phyloP scores from a whole-genome alignment of 2,329 filamentous ascomycete species.

The Fusarium anthophilum region DNA sequence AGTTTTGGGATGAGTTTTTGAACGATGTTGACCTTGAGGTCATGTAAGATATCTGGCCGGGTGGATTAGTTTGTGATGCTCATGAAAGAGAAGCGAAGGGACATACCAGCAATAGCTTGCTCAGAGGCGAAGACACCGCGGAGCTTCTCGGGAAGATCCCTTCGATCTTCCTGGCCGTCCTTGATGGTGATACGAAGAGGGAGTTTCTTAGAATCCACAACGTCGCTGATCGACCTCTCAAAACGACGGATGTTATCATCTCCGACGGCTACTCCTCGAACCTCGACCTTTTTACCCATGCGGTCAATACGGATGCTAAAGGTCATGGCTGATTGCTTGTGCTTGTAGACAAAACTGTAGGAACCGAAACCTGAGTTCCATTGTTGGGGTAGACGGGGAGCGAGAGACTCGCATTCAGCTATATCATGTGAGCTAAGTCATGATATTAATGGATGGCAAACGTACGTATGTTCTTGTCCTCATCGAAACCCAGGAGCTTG shows the following conservation, averaged over 20 bases:
- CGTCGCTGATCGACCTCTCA: conserved; percentile 77
- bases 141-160: conserved; percentile 58
- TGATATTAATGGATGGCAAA: not conserved
- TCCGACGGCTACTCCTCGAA: conserved; percentile 80
- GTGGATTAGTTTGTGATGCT: not conserved
- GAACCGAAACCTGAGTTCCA: conserved; percentile 82
- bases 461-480: conserved; percentile 79
- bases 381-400: conserved; percentile 73
- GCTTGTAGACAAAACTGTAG: conserved; percentile 86
- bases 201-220: conserved; percentile 68
- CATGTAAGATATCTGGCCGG: conserved; percentile 67
- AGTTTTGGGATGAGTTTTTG: conserved; percentile 84
- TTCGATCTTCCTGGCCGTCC: conserved; percentile 59
- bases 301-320: conserved; percentile 85
- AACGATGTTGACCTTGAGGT: conserved; percentile 82
- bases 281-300: conserved; percentile 83
- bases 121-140: conserved; percentile 77
- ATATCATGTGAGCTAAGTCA: conserved; percentile 12
- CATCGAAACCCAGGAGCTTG: conserved; percentile 81
- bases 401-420: conserved; percentile 62
- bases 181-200: conserved; percentile 65
- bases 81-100: too few relatives aligned
- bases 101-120: conserved; percentile 65
- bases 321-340: conserved; percentile 84
- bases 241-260: conserved; percentile 84